A percentile compares a stretch with the other conserved stretches of the same genome.
phyloP scores from a whole-genome alignment of 164 flowering plant genomes.

The Euptelea pleiosperma region DNA sequence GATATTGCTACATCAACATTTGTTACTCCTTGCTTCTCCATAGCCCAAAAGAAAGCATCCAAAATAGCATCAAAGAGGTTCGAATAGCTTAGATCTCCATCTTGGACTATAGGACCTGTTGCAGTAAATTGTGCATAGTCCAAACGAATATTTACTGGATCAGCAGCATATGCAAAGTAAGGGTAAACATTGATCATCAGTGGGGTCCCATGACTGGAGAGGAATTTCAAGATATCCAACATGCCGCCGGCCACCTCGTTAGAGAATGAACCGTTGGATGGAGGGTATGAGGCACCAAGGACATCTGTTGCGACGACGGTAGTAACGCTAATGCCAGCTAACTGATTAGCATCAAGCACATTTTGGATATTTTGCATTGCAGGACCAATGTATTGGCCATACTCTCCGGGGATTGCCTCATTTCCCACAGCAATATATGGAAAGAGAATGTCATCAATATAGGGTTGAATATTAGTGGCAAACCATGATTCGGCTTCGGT shows the following conservation, averaged over 20 bases:
- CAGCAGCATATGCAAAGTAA: conserved; percentile 23
- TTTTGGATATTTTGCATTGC: conserved; percentile 28
- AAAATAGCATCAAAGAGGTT: conserved; percentile 32
- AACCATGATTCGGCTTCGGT: conserved; percentile 8
- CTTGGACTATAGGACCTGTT: conserved; percentile 12
- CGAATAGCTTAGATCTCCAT: conserved; percentile 16
- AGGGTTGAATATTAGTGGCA: neutral
- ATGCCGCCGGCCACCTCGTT: neutral
- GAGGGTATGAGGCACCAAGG: conserved; percentile 31
- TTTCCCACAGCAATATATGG: conserved; percentile 15
- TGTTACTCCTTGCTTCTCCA: conserved; percentile 17
- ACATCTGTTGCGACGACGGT: conserved; percentile 26
- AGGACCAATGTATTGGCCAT: conserved; percentile 10
- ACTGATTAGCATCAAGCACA: neutral
- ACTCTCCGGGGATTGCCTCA: conserved; percentile 16
- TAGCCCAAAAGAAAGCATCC: conserved; percentile 28
- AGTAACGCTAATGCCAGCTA: conserved; percentile 23
- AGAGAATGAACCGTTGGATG: conserved; percentile 34
- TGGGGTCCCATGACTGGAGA: conserved; percentile 17
- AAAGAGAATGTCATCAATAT: conserved; percentile 4
- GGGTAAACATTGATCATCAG: conserved; percentile 42
- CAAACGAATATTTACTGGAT: conserved; percentile 4
- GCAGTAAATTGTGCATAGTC: conserved; percentile 30
- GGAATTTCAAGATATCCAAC: conserved; percentile 15
- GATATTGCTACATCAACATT: conserved; percentile 19